These are phyloP conservation scores for Kregervanrija delftensis DNA, from an alignment of 805 yeast genomes.

Conservation along the genomic window DNA sequence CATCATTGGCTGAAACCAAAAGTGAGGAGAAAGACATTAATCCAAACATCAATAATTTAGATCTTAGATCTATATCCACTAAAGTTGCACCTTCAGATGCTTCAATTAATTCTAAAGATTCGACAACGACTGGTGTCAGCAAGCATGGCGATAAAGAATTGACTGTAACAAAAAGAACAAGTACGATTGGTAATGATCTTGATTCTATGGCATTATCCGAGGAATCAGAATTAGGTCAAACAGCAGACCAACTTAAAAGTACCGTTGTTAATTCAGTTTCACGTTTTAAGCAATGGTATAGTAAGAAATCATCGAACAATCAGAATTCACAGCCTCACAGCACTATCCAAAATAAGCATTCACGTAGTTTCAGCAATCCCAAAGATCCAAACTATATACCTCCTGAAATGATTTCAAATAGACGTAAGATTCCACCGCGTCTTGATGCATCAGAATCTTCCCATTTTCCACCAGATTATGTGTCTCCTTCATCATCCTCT, in stretches of 20 bases:
- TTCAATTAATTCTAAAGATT: constrained; percentile 7
- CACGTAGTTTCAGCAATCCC: background rate
- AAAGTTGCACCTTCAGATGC: constrained; percentile 1
- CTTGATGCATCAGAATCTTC: no score
- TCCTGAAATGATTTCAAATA: constrained; percentile 63
- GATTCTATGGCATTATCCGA: no score
- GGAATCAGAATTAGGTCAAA: constrained; percentile 1
- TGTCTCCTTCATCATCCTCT: no score
- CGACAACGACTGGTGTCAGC: constrained; percentile 1
- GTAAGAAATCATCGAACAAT: constrained; percentile 30
- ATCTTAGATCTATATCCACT: constrained; percentile 1
- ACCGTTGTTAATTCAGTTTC: constrained; percentile 40
- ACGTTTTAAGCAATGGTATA: constrained; percentile 67
- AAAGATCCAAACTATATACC: constrained; percentile 26
- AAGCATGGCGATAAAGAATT: constrained; percentile 1
- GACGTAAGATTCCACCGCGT: constrained; percentile 17
- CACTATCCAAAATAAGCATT: background rate
- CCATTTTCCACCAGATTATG: no score
- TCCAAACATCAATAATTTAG: background rate
- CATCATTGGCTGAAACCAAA: no score
- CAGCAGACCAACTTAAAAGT: constrained; percentile 6
- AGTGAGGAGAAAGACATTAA: background rate
- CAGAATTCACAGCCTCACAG: background rate
- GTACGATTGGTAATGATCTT: background rate
- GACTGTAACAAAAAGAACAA: background rate